Evolutionary conservation across 2,329 filamentous ascomycete genomes (phyloP).

Genomic region (Venturia asperata): DNA sequence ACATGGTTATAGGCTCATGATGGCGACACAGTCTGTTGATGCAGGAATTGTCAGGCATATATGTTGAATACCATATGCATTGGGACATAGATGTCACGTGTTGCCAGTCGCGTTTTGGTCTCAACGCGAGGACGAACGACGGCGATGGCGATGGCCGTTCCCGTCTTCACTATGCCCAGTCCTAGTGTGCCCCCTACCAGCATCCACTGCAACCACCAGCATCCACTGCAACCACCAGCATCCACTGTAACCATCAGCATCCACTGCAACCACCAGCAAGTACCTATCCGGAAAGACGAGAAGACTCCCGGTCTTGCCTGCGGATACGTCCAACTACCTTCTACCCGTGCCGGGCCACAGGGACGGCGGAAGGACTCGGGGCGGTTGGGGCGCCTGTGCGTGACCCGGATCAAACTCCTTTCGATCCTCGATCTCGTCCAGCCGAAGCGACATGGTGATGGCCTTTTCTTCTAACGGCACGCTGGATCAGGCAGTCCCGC

Average conservation of each 20-base stretch:
- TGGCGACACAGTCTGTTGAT: too few relatives aligned
- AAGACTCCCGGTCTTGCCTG: background rate
- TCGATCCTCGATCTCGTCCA: background rate
- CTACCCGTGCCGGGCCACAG: too few relatives aligned
- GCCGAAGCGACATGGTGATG: background rate
- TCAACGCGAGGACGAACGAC: too few relatives aligned
- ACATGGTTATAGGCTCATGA: too few relatives aligned
- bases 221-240: background rate
- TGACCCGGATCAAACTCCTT: background rate
- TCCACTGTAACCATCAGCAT: background rate
- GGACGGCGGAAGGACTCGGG: background rate
- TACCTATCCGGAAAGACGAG: background rate
- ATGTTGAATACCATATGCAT: too few relatives aligned
- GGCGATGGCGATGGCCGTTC: too few relatives aligned
- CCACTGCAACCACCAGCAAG: background rate
- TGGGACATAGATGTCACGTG: background rate
- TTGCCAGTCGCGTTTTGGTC: too few relatives aligned
- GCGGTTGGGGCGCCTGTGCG: slow-evolving; percentile 1
- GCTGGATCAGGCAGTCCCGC: background rate
- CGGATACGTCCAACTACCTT: too few relatives aligned
- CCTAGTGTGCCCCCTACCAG: too few relatives aligned
- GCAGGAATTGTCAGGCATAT: too few relatives aligned
- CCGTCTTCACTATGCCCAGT: too few relatives aligned
- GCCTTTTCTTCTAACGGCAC: background rate
- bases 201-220: background rate